These are phyloP conservation scores for Arabis hirsuta DNA, from an alignment of 345 rosid genomes.

Conservation along the genomic window DNA sequence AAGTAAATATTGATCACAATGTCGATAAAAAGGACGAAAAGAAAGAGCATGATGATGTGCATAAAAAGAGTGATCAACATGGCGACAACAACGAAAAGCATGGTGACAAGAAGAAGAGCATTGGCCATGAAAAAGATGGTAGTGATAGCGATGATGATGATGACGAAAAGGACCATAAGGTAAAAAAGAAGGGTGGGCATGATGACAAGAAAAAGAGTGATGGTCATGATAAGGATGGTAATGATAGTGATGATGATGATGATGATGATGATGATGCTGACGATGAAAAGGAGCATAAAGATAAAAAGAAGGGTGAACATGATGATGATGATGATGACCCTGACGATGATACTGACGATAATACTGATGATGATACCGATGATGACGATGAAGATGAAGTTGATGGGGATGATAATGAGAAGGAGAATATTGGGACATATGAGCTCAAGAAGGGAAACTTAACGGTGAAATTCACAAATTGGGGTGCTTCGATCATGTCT, in stretches of 20 bases:
- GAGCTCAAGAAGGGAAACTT: slow-evolving; percentile 77
- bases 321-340: slow-evolving; percentile 25
- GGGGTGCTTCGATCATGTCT: slow-evolving; percentile 84
- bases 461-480: slow-evolving; percentile 69
- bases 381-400: slow-evolving; percentile 36
- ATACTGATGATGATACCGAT: slow-evolving; percentile 13
- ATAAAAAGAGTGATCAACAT: slow-evolving; percentile 8
- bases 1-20: slow-evolving; percentile 8
- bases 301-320: slow-evolving; percentile 28
- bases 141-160: not conserved
- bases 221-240: not conserved
- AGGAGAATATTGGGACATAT: slow-evolving; percentile 51
- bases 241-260: not conserved
- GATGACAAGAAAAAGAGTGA: not conserved
- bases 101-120: slow-evolving; percentile 26
- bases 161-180: not conserved
- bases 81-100: not conserved
- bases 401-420: slow-evolving; percentile 43
- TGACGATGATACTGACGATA: slow-evolving; percentile 20
- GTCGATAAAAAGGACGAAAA: slow-evolving; percentile 6
- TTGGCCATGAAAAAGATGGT: slow-evolving; percentile 27
- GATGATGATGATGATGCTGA: not conserved
- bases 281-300: not conserved
- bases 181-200: not conserved
- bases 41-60: slow-evolving; percentile 19